Conservation (phyloP, 108 stramenopile genomes). For the Skeletonema grethae region DNA sequence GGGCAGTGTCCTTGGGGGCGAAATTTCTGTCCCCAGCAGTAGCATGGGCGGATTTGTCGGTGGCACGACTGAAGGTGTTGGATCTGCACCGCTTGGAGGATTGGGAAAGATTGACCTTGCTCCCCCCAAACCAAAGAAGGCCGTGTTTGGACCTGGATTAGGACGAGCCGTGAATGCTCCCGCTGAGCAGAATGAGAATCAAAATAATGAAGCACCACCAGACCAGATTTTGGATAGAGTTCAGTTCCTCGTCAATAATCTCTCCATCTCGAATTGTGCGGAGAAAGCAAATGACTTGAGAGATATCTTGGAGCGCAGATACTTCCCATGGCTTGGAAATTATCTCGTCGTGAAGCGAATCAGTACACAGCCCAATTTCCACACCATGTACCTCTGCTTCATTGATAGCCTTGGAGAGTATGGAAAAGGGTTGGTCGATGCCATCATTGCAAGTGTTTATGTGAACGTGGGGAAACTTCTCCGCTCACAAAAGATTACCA, state of each 20-base stretch:
- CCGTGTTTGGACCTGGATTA: slow-evolving; percentile 83
- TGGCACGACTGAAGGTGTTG: slow-evolving; percentile 21
- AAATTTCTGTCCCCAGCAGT: slow-evolving; percentile 37
- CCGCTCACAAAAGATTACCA: slow-evolving; percentile 93
- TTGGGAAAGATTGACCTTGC: slow-evolving; percentile 32
- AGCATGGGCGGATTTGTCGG: slow-evolving; percentile 22
- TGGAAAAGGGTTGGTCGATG: slow-evolving; percentile 88
- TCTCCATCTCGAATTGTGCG: slow-evolving; percentile 92
- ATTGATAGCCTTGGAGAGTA: slow-evolving; percentile 94
- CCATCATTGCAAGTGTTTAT: slow-evolving; percentile 90
- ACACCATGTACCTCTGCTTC: slow-evolving; percentile 91
- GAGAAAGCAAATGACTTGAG: slow-evolving; percentile 89
- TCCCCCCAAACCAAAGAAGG: slow-evolving; percentile 53
- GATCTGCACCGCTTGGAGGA: slow-evolving; percentile 8
- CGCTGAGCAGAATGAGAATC: slow-evolving; percentile 34
- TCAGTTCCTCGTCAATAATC: slow-evolving; percentile 98
- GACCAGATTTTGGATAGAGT: slow-evolving; percentile 90
- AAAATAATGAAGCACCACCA: slow-evolving; percentile 83
- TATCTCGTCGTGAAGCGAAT: slow-evolving; percentile 98
- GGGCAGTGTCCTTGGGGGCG: slow-evolving; percentile 38
- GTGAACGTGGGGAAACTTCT: slow-evolving; percentile 93
- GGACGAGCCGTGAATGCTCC: slow-evolving; percentile 81
- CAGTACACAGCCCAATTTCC: slow-evolving; percentile 97
- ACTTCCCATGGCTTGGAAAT: slow-evolving; percentile 97
- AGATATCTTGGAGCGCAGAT: slow-evolving; percentile 81